phyloP scores from a whole-genome alignment of 768 basidiomycete species.

The Lactarius akahatsu region DNA sequence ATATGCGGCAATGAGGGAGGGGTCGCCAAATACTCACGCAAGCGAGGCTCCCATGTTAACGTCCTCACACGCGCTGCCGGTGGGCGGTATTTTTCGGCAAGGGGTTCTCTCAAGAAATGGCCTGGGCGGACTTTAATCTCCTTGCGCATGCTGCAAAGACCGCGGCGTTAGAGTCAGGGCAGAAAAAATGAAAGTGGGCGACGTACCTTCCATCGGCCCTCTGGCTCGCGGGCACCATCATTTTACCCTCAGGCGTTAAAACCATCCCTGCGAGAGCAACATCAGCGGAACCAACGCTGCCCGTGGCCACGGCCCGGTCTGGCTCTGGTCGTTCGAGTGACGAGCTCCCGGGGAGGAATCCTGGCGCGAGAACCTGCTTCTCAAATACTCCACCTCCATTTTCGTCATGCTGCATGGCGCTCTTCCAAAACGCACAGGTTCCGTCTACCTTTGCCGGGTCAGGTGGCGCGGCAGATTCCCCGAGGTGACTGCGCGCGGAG shows the following conservation, averaged over 20 bases:
- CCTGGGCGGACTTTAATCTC: conserved; percentile 19
- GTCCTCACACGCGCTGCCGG: conserved; percentile 21
- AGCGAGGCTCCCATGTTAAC: conserved; percentile 15
- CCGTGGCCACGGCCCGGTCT: not conserved
- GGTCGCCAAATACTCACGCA: not conserved
- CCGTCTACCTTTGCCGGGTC: conserved; percentile 6
- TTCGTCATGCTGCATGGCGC: not conserved
- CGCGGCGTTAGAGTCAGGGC: not conserved
- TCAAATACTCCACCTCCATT: not conserved
- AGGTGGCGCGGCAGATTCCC: conserved; percentile 1
- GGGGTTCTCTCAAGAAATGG: conserved; percentile 2
- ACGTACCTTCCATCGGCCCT: conserved; percentile 22
- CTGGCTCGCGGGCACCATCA: conserved; percentile 22
- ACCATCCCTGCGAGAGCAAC: conserved; percentile 10
- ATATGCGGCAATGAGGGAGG: not conserved
- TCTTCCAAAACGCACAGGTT: conserved; percentile 11
- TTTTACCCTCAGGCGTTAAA: conserved; percentile 9
- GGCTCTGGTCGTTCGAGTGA: not conserved
- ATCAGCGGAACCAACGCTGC: not conserved
- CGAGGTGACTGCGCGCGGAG: not conserved
- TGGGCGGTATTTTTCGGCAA: conserved; percentile 19
- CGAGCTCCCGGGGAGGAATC: not conserved
- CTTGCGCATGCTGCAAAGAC: conserved; percentile 10
- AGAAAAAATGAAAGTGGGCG: not conserved
- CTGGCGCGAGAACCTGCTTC: not conserved